phyloP scores from a whole-genome alignment of 2,329 filamentous ascomycete genomes.

The Pseudogymnoascus sp. region DNA sequence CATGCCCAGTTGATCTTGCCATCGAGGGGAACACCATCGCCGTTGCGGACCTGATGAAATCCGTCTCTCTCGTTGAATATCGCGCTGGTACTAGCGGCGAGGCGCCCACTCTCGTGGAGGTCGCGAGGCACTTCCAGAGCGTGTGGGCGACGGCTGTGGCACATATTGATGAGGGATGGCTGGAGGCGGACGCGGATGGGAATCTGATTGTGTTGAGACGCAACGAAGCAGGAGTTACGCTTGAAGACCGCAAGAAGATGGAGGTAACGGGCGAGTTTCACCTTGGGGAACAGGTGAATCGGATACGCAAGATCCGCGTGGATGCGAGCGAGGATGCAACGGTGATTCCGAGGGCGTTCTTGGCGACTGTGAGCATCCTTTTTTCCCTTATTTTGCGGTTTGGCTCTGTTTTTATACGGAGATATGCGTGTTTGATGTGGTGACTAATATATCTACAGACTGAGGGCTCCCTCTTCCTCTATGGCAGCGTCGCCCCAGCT shows the following conservation, averaged over 20 bases:
- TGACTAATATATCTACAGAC: constrained; percentile 45
- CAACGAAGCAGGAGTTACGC: constrained; percentile 63
- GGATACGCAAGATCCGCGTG: constrained; percentile 68
- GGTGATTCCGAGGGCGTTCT: constrained; percentile 74
- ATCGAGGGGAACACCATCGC: constrained; percentile 69
- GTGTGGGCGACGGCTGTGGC: constrained; percentile 75
- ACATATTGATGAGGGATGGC: constrained; percentile 65
- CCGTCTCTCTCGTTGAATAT: constrained; percentile 70
- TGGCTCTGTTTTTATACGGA: neutral
- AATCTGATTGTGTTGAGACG: constrained; percentile 76
- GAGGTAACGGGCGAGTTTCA: constrained; percentile 73
- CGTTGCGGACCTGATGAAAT: constrained; percentile 91
- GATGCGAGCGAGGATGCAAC: constrained; percentile 54
- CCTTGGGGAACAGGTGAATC: constrained; percentile 89
- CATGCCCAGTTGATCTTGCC: constrained; percentile 73
- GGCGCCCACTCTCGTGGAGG: constrained; percentile 59
- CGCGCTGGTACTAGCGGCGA: constrained; percentile 47
- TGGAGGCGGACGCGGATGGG: constrained; percentile 79
- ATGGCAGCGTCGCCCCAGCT: constrained; percentile 64
- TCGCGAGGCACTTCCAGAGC: constrained; percentile 72
- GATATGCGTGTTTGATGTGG: neutral
- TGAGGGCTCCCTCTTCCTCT: constrained; percentile 86
- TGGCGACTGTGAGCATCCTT: constrained; percentile 65
- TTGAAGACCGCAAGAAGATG: constrained; percentile 63
- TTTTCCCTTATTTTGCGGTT: neutral